Evolutionary conservation across 306 rosid genomes (phyloP), one percentile per base, ranked within the genome.

Genomic region (Geum urbanum): DNA sequence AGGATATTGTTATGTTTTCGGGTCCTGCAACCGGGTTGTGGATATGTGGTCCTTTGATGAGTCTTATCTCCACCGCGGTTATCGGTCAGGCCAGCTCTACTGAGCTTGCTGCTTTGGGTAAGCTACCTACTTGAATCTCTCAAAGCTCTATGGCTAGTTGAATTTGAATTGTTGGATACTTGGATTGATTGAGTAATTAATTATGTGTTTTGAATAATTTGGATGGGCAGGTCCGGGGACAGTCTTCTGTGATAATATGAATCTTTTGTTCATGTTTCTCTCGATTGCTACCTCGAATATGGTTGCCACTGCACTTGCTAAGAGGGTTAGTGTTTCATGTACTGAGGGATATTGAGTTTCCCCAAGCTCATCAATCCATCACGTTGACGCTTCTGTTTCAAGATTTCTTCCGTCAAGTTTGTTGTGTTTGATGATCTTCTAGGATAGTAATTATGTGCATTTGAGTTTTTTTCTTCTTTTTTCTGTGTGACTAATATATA

Each of bases 21-120:
- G 82, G 78, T 37, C 78, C 78, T 8, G 82, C 82, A 16, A 72
- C 74, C 15, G 82, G 82, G 66, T 45, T 78, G 6, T 78, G 78
- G 78, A 73, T 78, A 62, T 78, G 71, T 73, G 82, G 40, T 3
- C 78, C 78, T 4, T 62, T 77, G 61, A 78, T 73, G 82, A 78
- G 82, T 73, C 78, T 78, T 46, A 72, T 78, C 11, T 67, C 78
- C 54, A 78, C 78, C 1, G 71, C 82, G 54, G 60, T 78, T 61
- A 63, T 73, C 19, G 78, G 82, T 13, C 72, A 19, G 70, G 78
- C 71, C 11, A 78, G 71, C 74, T 73, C 75, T 6, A 63, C 56
- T 47, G 76, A 82, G 74, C 83, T 82, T 39, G 83, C 83, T 72
- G 81, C 86, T 69, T 66, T 78, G 56, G 83, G 85, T 81, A 47